A percentile compares a stretch with the other conserved stretches of the same genome.
Conservation (phyloP, 176 grass and related monocot genomes). For the Triticum dicoccoides region DNA sequence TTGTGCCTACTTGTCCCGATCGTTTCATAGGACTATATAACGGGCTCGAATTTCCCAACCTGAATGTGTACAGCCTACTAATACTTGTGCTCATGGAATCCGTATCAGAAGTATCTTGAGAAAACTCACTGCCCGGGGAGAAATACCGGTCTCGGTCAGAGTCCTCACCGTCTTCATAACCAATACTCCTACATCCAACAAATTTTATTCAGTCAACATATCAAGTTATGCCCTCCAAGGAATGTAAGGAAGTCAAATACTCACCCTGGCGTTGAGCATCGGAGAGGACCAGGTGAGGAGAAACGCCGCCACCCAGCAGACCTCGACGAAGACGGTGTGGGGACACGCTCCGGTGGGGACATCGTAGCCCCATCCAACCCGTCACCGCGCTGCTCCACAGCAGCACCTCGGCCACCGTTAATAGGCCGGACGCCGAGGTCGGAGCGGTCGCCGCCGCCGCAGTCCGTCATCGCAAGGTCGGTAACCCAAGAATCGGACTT, state of each 20-base stretch:
- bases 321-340: constrained; percentile 25
- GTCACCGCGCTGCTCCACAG: constrained; percentile 23
- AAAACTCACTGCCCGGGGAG: constrained; percentile 67
- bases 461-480: constrained; percentile 30
- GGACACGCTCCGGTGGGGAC: constrained; percentile 35
- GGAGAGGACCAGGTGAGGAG: constrained; percentile 40
- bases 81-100: constrained; percentile 65
- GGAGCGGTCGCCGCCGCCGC: constrained; percentile 21
- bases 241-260: constrained; percentile 23
- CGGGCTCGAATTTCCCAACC: constrained; percentile 56
- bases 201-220: background rate
- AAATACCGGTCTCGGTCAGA: constrained; percentile 47
- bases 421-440: constrained; percentile 53
- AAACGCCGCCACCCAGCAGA: constrained; percentile 32
- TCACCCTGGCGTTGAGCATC: constrained; percentile 42
- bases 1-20: constrained; percentile 45
- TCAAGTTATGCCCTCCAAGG: background rate
- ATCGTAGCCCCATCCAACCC: background rate
- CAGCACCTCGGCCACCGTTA: constrained; percentile 43
- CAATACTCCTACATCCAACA: constrained; percentile 56
- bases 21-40: constrained; percentile 55
- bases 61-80: constrained; percentile 62
- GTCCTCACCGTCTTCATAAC: constrained; percentile 63
- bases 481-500: constrained; percentile 52
- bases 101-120: constrained; percentile 66